phyloP scores from a whole-genome alignment of 1,284 basidiomycete species.

The Singerocomus inundabilis region DNA sequence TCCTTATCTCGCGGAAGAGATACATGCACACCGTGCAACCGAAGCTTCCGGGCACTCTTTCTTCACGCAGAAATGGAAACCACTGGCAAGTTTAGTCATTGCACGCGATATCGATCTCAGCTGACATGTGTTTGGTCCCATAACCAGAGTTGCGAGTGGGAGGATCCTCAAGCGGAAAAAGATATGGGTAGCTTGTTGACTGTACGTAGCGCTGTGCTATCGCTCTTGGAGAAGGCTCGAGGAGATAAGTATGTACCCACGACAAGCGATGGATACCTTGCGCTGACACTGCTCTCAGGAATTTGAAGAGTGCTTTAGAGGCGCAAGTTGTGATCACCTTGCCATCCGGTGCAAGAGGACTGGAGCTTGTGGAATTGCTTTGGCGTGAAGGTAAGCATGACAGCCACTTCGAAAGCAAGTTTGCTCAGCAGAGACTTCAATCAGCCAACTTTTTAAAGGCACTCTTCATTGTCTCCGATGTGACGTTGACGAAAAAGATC shows the following conservation, averaged over 20 bases:
- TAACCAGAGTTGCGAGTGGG: constrained; percentile 51
- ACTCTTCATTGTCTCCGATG: constrained; percentile 78
- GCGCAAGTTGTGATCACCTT: constrained; percentile 61
- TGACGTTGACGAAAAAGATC: constrained; percentile 44
- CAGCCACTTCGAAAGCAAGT: not conserved
- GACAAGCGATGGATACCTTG: not conserved
- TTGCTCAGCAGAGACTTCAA: constrained; percentile 3
- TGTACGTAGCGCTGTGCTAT: constrained; percentile 56
- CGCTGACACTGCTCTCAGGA: constrained; percentile 39
- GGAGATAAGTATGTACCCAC: constrained; percentile 52
- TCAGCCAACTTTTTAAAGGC: constrained; percentile 64
- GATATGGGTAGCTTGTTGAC: constrained; percentile 62
- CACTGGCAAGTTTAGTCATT: constrained; percentile 44
- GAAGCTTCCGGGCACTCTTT: constrained; percentile 47
- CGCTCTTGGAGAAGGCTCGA: constrained; percentile 70
- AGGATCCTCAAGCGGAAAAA: constrained; percentile 47
- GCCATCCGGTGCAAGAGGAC: constrained; percentile 31
- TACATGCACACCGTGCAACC: constrained; percentile 45
- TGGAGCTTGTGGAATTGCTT: constrained; percentile 37
- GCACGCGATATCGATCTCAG: not conserved
- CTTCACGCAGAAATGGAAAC: constrained; percentile 62
- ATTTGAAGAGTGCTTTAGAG: constrained; percentile 71
- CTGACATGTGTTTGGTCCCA: constrained; percentile 5
- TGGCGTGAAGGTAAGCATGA: constrained; percentile 47
- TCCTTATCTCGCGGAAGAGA: constrained; percentile 92